phyloP scores from a whole-genome alignment of 1,284 basidiomycete species.

The Irpex rosettiformis region DNA sequence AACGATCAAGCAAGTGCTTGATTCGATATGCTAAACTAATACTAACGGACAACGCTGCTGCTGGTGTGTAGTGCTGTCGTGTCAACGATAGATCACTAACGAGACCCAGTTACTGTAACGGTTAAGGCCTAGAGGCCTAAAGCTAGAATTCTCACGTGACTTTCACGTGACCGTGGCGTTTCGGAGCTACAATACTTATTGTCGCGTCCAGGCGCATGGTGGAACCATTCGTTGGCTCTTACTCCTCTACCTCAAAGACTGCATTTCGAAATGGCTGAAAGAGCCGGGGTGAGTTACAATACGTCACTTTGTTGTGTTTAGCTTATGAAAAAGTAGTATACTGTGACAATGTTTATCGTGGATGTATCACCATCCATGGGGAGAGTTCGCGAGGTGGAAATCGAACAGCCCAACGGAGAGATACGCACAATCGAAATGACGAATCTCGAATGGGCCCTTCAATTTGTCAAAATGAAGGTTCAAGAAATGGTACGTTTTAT shows the following conservation, averaged over 20 bases:
- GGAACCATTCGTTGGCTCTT: too few species aligned
- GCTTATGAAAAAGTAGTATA: constrained; percentile 56
- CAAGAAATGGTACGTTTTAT: constrained; percentile 74
- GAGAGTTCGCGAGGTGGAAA: constrained; percentile 49
- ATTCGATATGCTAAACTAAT: too few species aligned
- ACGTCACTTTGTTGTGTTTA: not conserved
- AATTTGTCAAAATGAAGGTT: constrained; percentile 84
- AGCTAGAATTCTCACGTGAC: too few species aligned
- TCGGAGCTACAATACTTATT: too few species aligned
- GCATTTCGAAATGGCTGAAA: constrained; percentile 59
- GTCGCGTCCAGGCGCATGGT: too few species aligned
- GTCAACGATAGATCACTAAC: too few species aligned
- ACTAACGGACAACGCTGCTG: too few species aligned
- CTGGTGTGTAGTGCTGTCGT: too few species aligned
- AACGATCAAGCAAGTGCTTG: too few species aligned
- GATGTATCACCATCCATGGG: constrained; percentile 89
- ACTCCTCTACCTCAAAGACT: not conserved
- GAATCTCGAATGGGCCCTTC: constrained; percentile 78
- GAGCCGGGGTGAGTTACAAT: constrained; percentile 56
- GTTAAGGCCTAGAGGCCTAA: too few species aligned
- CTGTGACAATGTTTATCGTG: constrained; percentile 82
- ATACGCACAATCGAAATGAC: constrained; percentile 55
- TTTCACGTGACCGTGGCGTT: too few species aligned
- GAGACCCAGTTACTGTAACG: too few species aligned
- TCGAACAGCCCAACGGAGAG: constrained; percentile 54